A percentile compares a stretch with the other conserved stretches of the same genome.
These are phyloP conservation scores for Crithidia bombi DNA, from an alignment of 208 protist species.

Conservation along the genomic window DNA sequence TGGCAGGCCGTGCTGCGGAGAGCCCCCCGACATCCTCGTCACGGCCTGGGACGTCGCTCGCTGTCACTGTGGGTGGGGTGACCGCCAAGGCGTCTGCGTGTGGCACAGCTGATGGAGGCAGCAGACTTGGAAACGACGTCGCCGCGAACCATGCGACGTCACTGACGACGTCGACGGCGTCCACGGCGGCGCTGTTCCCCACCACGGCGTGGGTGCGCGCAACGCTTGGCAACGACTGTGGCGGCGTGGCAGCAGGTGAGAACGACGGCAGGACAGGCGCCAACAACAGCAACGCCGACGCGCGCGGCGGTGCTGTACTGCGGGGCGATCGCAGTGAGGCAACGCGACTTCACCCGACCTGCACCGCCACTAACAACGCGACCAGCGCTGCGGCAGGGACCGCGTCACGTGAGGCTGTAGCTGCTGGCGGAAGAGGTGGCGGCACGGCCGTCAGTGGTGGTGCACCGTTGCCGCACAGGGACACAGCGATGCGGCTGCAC, in stretches of 20 bases:
- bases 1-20: too few species aligned
- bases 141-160: neutral
- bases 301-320: neutral
- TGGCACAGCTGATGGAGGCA: too few species aligned
- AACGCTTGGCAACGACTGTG: neutral
- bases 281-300: neutral
- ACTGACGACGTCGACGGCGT: neutral
- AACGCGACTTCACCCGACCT: too few species aligned
- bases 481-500: slow-evolving; percentile 38
- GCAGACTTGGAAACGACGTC: too few species aligned
- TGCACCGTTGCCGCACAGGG: neutral
- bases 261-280: neutral
- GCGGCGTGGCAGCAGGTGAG: neutral
- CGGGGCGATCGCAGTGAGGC: neutral
- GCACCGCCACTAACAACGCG: neutral
- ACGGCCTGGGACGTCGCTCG: too few species aligned
- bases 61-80: too few species aligned
- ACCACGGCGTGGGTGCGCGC: slow-evolving; percentile 14
- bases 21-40: too few species aligned
- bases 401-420: too few species aligned
- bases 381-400: neutral
- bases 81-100: too few species aligned
- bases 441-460: neutral
- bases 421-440: too few species aligned
- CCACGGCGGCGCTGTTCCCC: slow-evolving; percentile 9